A percentile compares a stretch with the other conserved stretches of the same genome.
phyloP scores from a whole-genome alignment of 208 protist species.

The Strigomonas culicis region DNA sequence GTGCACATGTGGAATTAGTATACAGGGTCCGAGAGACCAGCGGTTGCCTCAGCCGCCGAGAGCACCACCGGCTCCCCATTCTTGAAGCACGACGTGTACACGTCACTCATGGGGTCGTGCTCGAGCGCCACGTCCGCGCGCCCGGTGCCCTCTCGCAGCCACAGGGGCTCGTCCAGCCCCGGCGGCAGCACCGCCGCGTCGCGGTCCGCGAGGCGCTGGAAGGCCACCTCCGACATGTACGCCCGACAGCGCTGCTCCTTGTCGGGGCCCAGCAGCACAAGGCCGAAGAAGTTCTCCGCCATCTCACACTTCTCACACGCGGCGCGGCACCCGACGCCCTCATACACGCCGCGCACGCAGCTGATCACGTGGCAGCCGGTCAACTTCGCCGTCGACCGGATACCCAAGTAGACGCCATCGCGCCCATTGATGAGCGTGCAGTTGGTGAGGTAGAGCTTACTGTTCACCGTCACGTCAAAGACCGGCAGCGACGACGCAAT shows the following conservation, averaged over 20 bases:
- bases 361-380: constrained; percentile 26
- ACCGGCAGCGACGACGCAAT: constrained; percentile 18
- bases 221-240: neutral
- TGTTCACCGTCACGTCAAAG: constrained; percentile 35
- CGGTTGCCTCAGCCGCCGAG: constrained; percentile 24
- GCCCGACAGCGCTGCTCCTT: constrained; percentile 12
- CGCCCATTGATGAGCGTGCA: constrained; percentile 53
- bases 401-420: constrained; percentile 57
- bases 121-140: constrained; percentile 51
- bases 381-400: constrained; percentile 36
- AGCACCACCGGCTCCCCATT: constrained; percentile 34
- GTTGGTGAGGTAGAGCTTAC: constrained; percentile 25
- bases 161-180: constrained; percentile 10
- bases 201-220: constrained; percentile 3
- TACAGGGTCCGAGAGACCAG: constrained; percentile 49
- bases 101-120: constrained; percentile 60
- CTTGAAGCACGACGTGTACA: constrained; percentile 38
- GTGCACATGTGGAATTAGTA: constrained; percentile 19
- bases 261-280: constrained; percentile 43
- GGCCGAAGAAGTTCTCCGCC: constrained; percentile 48
- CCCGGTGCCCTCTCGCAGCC: constrained; percentile 8
- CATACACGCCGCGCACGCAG: constrained; percentile 60
- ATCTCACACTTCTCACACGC: constrained; percentile 28
- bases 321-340: constrained; percentile 50
- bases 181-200: constrained; percentile 18